phyloP scores from a whole-genome alignment of 139 green algal genomes.

The Coelastrella sp. region DNA sequence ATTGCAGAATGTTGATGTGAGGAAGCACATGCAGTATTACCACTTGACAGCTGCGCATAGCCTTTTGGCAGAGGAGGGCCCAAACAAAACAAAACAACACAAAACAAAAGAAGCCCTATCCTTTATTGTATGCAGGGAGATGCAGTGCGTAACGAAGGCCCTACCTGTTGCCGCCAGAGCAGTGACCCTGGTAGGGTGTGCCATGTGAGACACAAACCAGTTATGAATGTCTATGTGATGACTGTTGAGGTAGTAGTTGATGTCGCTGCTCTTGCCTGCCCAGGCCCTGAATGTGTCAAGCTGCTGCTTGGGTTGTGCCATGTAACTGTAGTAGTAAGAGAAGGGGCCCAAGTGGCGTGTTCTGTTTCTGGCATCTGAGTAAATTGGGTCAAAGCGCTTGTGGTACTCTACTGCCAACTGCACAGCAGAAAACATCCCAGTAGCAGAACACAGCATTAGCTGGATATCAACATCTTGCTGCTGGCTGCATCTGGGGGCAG shows the following conservation, averaged over 20 bases:
- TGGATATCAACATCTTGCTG: too few relatives aligned
- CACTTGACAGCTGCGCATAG: too few relatives aligned
- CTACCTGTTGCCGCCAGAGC: constrained; percentile 58
- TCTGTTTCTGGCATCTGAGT: constrained; percentile 69
- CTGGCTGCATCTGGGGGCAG: not conserved
- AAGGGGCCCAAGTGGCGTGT: constrained; percentile 67
- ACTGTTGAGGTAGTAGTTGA: constrained; percentile 81
- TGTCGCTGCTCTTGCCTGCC: constrained; percentile 74
- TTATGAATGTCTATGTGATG: constrained; percentile 77
- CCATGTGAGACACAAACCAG: constrained; percentile 55
- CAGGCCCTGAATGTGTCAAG: constrained; percentile 64
- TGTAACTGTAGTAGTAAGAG: constrained; percentile 77
- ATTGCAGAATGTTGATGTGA: too few relatives aligned
- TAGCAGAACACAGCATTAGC: not conserved
- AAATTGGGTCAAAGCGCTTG: constrained; percentile 84
- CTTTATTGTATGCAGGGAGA: not conserved
- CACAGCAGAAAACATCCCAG: not conserved
- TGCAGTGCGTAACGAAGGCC: not conserved
- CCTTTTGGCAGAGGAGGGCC: too few relatives aligned
- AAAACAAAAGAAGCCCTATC: too few relatives aligned
- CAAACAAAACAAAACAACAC: too few relatives aligned
- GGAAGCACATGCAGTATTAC: too few relatives aligned
- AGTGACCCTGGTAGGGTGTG: constrained; percentile 60
- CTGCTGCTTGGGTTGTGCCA: constrained; percentile 74
- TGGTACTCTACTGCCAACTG: constrained; percentile 72